Conservation (phyloP, 2,329 filamentous ascomycete species). For the Fusarium bulbicola region DNA sequence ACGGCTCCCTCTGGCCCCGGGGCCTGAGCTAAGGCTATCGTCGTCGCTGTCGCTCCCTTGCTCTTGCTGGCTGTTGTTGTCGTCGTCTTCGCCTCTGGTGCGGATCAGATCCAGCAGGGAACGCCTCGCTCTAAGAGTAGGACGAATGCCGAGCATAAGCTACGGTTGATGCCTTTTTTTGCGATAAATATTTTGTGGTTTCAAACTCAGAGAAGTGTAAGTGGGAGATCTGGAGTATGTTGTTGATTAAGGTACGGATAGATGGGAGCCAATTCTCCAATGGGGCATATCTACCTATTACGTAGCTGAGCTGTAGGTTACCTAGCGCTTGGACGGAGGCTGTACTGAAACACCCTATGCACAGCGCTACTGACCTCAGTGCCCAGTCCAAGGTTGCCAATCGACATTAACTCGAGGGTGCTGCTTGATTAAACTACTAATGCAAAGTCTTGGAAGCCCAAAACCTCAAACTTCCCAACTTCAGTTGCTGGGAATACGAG, state of each 20-base stretch:
- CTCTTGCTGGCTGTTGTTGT: constrained; percentile 17
- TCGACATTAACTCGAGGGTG: background rate
- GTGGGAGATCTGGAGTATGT: background rate
- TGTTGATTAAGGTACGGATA: constrained; percentile 14
- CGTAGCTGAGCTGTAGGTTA: constrained; percentile 10
- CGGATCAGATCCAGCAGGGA: constrained; percentile 63
- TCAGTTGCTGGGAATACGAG: background rate
- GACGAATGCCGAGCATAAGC: constrained; percentile 61
- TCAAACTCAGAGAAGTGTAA: constrained; percentile 11
- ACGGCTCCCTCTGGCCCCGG: constrained; percentile 10
- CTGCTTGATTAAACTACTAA: no score
- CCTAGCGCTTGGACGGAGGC: constrained; percentile 13
- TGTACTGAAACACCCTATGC: constrained; percentile 2
- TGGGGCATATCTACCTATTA: background rate
- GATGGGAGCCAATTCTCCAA: constrained; percentile 11
- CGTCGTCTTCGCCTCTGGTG: constrained; percentile 45
- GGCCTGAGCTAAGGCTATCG: constrained; percentile 5
- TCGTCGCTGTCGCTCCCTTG: constrained; percentile 20
- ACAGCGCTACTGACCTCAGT: background rate
- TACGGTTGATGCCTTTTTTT: constrained; percentile 22
- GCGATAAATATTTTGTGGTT: constrained; percentile 16
- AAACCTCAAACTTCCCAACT: background rate
- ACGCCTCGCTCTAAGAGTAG: constrained; percentile 60
- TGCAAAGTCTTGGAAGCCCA: background rate
- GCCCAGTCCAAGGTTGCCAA: background rate